Conservation (phyloP, 2,329 filamentous ascomycete genomes). For the Colletotrichum horii region DNA sequence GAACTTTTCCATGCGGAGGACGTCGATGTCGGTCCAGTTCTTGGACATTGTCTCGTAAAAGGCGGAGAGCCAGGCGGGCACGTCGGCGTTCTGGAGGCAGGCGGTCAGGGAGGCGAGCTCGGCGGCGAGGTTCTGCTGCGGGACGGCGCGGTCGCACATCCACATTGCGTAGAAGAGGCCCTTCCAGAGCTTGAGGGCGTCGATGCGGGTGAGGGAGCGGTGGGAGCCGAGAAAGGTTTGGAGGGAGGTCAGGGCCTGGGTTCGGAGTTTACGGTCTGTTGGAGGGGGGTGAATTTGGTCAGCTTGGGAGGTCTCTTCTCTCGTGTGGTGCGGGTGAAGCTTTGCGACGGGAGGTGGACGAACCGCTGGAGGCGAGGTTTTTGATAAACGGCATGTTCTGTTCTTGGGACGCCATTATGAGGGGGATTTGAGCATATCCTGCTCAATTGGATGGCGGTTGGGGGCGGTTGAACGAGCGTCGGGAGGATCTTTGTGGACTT, state of each 20-base stretch:
- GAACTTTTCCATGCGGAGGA: constrained; percentile 90
- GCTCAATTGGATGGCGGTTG: not conserved
- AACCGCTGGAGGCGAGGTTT: constrained; percentile 85
- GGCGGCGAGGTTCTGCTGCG: constrained; percentile 82
- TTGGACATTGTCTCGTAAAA: constrained; percentile 67
- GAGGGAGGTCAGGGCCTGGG: constrained; percentile 78
- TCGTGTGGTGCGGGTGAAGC: not conserved
- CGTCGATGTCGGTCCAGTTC: constrained; percentile 75
- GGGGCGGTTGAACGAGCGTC: not conserved
- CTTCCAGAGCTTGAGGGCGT: constrained; percentile 91
- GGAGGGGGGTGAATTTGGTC: not conserved
- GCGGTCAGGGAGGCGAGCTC: constrained; percentile 74
- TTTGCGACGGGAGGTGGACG: constrained; percentile 30
- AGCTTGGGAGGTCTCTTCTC: not conserved
- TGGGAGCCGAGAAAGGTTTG: constrained; percentile 76
- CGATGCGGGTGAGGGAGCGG: constrained; percentile 65
- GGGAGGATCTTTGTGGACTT: not conserved
- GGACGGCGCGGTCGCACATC: constrained; percentile 90
- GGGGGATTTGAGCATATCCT: not conserved
- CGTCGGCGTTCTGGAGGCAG: constrained; percentile 22
- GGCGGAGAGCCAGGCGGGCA: constrained; percentile 21
- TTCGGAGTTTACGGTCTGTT: constrained; percentile 78
- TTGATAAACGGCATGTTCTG: constrained; percentile 76
- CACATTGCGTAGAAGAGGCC: constrained; percentile 92
- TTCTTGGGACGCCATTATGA: constrained; percentile 46